A percentile compares a stretch with the other conserved stretches of the same genome.
Evolutionary conservation across 75 land plant genomes (phyloP).

Genomic region (Chamaecyparis obtusa): DNA sequence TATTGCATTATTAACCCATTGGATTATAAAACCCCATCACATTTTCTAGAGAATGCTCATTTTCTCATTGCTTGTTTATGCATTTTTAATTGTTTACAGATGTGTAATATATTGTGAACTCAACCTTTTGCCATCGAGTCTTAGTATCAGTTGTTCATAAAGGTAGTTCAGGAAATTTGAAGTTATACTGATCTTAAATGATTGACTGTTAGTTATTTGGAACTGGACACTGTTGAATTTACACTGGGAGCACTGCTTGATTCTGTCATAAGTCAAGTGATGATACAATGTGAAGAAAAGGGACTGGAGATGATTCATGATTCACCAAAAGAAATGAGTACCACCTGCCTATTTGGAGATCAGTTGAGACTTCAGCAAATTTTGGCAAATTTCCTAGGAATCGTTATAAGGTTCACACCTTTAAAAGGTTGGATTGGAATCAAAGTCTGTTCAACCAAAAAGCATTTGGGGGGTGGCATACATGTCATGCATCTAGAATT

Average conservation of each 20-base stretch:
- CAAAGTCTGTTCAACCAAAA: conserved; percentile 41
- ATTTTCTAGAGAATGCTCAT: background rate
- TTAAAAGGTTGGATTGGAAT: conserved; percentile 37
- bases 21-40: background rate
- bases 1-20: background rate
- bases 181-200: background rate
- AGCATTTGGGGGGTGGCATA: conserved; percentile 43
- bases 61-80: background rate
- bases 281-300: conserved; percentile 45
- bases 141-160: background rate
- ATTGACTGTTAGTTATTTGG: conserved; percentile 44
- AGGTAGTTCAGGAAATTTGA: background rate
- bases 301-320: conserved; percentile 47
- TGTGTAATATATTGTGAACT: background rate
- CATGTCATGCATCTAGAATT: conserved; percentile 71
- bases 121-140: background rate
- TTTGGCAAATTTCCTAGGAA: conserved; percentile 55
- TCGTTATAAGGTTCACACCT: conserved; percentile 43
- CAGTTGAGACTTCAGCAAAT: conserved; percentile 77
- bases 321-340: conserved; percentile 42
- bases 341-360: conserved; percentile 63
- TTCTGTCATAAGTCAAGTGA: conserved; percentile 52
- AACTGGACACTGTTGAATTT: conserved; percentile 49
- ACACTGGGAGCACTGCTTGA: conserved; percentile 58
- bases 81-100: background rate